Evolutionary conservation across 164 flowering plant genomes (phyloP).

Genomic region (Saururus chinensis): DNA sequence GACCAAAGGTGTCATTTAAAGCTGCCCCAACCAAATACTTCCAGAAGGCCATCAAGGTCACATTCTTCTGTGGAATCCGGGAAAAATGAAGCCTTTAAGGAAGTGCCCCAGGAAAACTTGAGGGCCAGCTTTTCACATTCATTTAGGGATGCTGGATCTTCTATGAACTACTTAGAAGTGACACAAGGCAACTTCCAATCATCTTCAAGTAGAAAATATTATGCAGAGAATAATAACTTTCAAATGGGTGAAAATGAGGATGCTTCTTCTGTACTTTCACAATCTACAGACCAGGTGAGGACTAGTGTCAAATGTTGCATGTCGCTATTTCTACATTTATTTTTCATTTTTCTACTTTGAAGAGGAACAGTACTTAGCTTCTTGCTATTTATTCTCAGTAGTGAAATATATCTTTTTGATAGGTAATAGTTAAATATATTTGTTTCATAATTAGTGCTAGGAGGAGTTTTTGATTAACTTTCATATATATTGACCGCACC

Average conservation of each 20-base stretch:
- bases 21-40: background rate
- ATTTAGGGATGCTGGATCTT: conserved; percentile 7
- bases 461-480: background rate
- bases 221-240: background rate
- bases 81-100: conserved; percentile 1
- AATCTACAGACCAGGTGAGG: conserved; percentile 23
- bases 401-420: too few relatives aligned
- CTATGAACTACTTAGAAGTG: background rate
- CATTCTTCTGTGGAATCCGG: conserved; percentile 11
- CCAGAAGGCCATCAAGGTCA: conserved; percentile 6
- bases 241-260: background rate
- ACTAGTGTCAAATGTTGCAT: background rate
- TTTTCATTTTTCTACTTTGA: background rate
- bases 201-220: background rate
- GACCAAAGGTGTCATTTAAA: background rate
- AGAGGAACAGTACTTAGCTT: background rate
- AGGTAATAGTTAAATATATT: too few relatives aligned
- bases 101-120: conserved; percentile 9
- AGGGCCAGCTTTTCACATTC: conserved; percentile 16
- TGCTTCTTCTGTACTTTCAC: conserved; percentile 2
- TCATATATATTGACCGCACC: background rate
- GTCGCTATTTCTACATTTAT: background rate
- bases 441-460: background rate
- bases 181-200: background rate
- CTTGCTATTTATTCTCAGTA: too few relatives aligned